Conservation (phyloP, 345 rosid species). For the Clausena lansium region DNA sequence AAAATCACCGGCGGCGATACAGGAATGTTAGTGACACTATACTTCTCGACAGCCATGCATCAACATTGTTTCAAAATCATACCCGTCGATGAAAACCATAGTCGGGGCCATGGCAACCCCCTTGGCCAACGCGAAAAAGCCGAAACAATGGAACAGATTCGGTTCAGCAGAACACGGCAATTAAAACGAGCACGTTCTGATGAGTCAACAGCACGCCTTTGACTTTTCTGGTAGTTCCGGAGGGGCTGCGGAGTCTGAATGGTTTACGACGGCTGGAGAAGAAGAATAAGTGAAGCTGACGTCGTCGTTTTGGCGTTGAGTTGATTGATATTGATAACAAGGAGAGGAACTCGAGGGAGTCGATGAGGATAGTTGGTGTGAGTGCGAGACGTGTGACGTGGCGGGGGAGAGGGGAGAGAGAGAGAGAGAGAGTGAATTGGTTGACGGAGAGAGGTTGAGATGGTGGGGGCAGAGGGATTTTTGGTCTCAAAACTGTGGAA, state of each 20-base stretch:
- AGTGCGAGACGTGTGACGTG: slow-evolving; percentile 46
- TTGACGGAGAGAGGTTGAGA: slow-evolving; percentile 52
- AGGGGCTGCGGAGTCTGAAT: slow-evolving; percentile 68
- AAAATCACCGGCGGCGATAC: slow-evolving; percentile 79
- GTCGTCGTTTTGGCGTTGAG: slow-evolving; percentile 5
- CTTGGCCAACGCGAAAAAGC: slow-evolving; percentile 41
- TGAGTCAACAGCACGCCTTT: slow-evolving; percentile 68
- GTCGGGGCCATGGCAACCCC: slow-evolving; percentile 43
- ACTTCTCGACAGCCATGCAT: slow-evolving; percentile 53
- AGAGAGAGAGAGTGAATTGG: slow-evolving; percentile 45
- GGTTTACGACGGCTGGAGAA: slow-evolving; percentile 11
- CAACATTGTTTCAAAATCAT: slow-evolving; percentile 48
- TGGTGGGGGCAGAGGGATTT: slow-evolving; percentile 44
- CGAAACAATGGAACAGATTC: slow-evolving; percentile 50
- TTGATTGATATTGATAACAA: slow-evolving; percentile 15
- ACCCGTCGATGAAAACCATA: slow-evolving; percentile 43
- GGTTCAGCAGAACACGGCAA: slow-evolving; percentile 31
- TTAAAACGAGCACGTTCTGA: slow-evolving; percentile 62
- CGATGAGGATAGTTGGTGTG: slow-evolving; percentile 47
- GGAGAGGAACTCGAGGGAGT: slow-evolving; percentile 74
- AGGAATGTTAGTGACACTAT: slow-evolving; percentile 58
- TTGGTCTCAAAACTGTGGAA: slow-evolving; percentile 59
- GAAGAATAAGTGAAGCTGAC: background rate
- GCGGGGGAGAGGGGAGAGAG: slow-evolving; percentile 76
- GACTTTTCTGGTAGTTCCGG: slow-evolving; percentile 77